These are phyloP conservation scores for Cyclotella cryptica DNA, from an alignment of 108 stramenopile species.

Conservation along the genomic window DNA sequence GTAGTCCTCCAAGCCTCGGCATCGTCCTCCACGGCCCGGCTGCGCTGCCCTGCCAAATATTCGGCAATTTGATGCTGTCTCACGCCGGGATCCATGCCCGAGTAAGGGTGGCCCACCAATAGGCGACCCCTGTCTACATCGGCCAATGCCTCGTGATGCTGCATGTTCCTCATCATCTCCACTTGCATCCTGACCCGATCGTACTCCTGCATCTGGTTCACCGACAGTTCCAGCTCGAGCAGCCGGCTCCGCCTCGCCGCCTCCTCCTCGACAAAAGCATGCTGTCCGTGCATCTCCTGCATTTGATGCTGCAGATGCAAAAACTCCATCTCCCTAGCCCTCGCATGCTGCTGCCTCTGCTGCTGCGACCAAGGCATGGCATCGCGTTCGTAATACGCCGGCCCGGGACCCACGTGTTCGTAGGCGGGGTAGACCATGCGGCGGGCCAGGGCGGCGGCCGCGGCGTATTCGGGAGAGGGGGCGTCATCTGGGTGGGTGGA, in stretches of 20 bases:
- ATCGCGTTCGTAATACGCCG: slow-evolving; percentile 14
- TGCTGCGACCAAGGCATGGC: slow-evolving; percentile 20
- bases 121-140: slow-evolving; percentile 14
- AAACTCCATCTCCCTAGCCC: slow-evolving; percentile 36
- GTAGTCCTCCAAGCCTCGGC: slow-evolving; percentile 20
- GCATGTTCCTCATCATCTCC: slow-evolving; percentile 47
- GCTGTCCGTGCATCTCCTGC: slow-evolving; percentile 44
- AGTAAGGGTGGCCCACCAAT: neutral
- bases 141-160: slow-evolving; percentile 33
- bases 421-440: slow-evolving; percentile 48
- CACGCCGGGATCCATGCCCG: neutral
- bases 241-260: slow-evolving; percentile 20
- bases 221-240: slow-evolving; percentile 39
- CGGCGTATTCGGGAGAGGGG: slow-evolving; percentile 33
- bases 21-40: slow-evolving; percentile 18
- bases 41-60: slow-evolving; percentile 16
- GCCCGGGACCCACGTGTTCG: slow-evolving; percentile 6
- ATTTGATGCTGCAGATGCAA: slow-evolving; percentile 48
- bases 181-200: slow-evolving; percentile 40
- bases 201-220: slow-evolving; percentile 44
- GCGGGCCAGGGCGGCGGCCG: slow-evolving; percentile 43
- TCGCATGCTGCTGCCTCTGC: slow-evolving; percentile 18
- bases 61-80: slow-evolving; percentile 6
- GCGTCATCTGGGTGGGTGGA: slow-evolving; percentile 15
- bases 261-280: slow-evolving; percentile 35